Conservation (phyloP, 805 yeast species). For the Saccharomycopsis sp. region DNA sequence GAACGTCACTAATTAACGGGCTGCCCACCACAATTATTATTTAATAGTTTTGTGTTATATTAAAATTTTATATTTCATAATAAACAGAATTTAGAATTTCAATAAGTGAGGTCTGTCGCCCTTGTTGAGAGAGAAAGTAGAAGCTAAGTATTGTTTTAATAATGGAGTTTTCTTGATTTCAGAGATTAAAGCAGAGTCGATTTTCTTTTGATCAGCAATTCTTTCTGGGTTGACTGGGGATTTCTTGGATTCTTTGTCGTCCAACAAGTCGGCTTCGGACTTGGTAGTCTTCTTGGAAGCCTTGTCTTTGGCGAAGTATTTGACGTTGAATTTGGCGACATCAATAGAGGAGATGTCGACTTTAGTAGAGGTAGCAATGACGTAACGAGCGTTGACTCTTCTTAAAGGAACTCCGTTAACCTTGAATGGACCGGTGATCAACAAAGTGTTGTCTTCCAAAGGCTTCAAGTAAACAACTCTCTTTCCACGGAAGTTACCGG, state of each 20-base stretch:
- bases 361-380: conserved; percentile 95
- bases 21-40: no score
- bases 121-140: conserved; percentile 93
- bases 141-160: conserved; percentile 91
- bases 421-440: conserved; percentile 99
- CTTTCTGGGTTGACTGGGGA: conserved; percentile 88
- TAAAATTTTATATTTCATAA: not conserved
- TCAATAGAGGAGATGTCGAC: conserved; percentile 74
- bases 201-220: conserved; percentile 92
- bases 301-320: conserved; percentile 96
- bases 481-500: conserved; percentile 99
- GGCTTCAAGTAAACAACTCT: conserved; percentile 97
- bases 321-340: conserved; percentile 85
- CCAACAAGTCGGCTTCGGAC: conserved; percentile 90
- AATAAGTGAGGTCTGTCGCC: conserved; percentile 98
- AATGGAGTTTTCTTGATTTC: conserved; percentile 97
- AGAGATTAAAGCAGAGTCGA: conserved; percentile 86
- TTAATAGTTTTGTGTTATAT: not conserved
- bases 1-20: no score
- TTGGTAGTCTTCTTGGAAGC: conserved; percentile 63
- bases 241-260: conserved; percentile 67
- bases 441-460: conserved; percentile 95
- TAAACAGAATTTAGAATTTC: conserved; percentile 62
- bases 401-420: conserved; percentile 99
- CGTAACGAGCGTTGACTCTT: conserved; percentile 98